Conservation (phyloP, 345 rosid species). For the Linum lewisii region DNA sequence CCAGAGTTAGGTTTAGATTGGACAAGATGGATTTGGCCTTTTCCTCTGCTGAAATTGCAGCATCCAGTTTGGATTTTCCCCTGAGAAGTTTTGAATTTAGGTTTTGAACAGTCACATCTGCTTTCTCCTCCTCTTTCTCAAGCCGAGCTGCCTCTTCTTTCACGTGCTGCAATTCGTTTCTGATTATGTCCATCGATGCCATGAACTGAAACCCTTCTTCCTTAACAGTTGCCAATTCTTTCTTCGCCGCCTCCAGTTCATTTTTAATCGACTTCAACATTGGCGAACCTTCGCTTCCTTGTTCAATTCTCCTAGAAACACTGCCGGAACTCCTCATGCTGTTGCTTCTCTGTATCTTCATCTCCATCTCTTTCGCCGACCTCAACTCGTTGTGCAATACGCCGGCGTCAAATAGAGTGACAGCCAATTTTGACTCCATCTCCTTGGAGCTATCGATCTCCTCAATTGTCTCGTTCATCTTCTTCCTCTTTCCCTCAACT, state of each 20-base stretch:
- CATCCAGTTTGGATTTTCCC: slow-evolving; percentile 51
- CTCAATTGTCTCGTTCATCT: slow-evolving; percentile 22
- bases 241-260: slow-evolving; percentile 55
- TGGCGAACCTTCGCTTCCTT: slow-evolving; percentile 15
- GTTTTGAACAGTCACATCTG: slow-evolving; percentile 36
- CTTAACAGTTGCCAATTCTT: slow-evolving; percentile 40
- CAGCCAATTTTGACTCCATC: slow-evolving; percentile 40
- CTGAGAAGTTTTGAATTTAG: slow-evolving; percentile 68
- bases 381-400: slow-evolving; percentile 50
- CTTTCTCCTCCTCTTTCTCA: slow-evolving; percentile 37
- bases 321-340: slow-evolving; percentile 17
- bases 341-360: slow-evolving; percentile 26
- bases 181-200: slow-evolving; percentile 51
- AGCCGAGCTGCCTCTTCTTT: slow-evolving; percentile 37
- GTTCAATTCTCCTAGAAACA: slow-evolving; percentile 6
- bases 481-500: slow-evolving; percentile 26
- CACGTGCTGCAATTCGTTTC: slow-evolving; percentile 46
- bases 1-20: slow-evolving; percentile 43
- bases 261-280: slow-evolving; percentile 31
- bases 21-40: slow-evolving; percentile 39
- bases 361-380: slow-evolving; percentile 36
- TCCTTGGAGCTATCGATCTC: slow-evolving; percentile 47
- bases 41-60: slow-evolving; percentile 40
- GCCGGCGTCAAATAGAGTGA: slow-evolving; percentile 47
- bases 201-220: slow-evolving; percentile 55